These are phyloP conservation scores for Exobasidium rhododendri DNA, from an alignment of 1,284 basidiomycete species.

Conservation along the genomic window DNA sequence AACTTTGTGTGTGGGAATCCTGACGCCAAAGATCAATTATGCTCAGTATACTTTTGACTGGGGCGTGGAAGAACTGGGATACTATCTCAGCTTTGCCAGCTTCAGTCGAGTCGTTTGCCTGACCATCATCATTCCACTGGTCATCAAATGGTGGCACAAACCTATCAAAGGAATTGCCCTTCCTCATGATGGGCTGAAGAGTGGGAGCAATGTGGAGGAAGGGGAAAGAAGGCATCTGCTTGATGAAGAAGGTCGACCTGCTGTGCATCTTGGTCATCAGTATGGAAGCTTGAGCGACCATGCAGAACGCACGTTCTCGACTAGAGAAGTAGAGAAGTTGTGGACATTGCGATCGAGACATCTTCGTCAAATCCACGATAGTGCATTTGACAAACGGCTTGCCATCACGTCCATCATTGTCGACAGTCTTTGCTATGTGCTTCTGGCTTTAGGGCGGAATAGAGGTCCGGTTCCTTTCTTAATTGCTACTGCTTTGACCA, in stretches of 20 bases:
- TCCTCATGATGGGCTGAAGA: constrained; percentile 17
- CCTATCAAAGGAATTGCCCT: constrained; percentile 21
- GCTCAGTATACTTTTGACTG: constrained; percentile 46
- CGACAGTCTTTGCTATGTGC: constrained; percentile 14
- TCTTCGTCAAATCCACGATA: constrained; percentile 51
- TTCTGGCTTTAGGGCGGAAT: constrained; percentile 10
- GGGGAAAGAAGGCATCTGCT: constrained; percentile 3
- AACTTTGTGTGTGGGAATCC: constrained; percentile 37
- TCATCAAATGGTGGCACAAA: constrained; percentile 43
- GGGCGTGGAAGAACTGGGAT: constrained; percentile 43
- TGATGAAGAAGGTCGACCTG: constrained; percentile 13
- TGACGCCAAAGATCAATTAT: constrained; percentile 50
- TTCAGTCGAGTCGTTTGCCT: constrained; percentile 44
- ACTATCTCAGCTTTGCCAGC: constrained; percentile 43
- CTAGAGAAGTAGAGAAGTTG: constrained; percentile 32
- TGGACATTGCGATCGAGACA: constrained; percentile 48
- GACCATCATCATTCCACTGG: constrained; percentile 40
- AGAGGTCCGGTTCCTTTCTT: constrained; percentile 20
- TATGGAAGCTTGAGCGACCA: background rate
- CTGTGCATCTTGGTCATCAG: background rate
- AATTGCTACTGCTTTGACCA: background rate
- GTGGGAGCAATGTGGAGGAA: constrained; percentile 5
- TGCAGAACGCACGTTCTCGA: background rate
- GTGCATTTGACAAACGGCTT: constrained; percentile 41
- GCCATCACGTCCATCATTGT: constrained; percentile 21